A percentile compares a stretch with the other conserved stretches of the same genome.
Conservation (phyloP, 164 flowering plant species). For the Piper longum region DNA sequence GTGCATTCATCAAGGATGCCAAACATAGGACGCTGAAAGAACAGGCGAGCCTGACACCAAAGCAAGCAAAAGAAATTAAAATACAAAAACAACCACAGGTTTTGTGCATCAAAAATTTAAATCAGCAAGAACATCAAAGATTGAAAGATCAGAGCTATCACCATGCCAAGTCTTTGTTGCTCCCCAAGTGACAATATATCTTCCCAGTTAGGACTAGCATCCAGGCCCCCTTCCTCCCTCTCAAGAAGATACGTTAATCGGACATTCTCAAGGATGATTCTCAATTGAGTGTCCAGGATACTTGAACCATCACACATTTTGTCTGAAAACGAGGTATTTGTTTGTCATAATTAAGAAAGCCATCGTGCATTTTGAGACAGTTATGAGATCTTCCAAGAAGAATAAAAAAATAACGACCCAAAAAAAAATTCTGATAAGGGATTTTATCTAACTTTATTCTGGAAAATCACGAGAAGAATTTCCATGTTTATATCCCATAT, state of each 20-base stretch:
- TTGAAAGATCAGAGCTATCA: conserved; percentile 17
- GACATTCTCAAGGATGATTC: conserved; percentile 65
- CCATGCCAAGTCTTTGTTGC: conserved; percentile 98
- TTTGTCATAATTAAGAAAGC: no score
- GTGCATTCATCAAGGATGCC: conserved; percentile 99
- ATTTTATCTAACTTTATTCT: no score
- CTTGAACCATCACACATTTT: conserved; percentile 14
- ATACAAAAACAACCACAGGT: neutral
- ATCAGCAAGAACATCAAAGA: neutral
- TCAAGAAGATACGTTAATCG: conserved; percentile 74
- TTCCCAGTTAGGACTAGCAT: conserved; percentile 79
- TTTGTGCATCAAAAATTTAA: neutral
- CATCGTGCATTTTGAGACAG: no score
- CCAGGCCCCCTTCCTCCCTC: conserved; percentile 74
- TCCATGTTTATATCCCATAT: no score
- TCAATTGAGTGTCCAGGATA: conserved; percentile 43
- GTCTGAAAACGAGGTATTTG: conserved; percentile 18
- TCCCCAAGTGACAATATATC: conserved; percentile 94
- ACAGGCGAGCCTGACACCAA: conserved; percentile 68
- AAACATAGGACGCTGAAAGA: conserved; percentile 87
- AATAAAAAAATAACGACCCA: no score
- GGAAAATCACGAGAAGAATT: no score
- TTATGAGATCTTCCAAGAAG: no score
- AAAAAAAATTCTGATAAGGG: no score
- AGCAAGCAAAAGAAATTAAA: neutral